These are phyloP conservation scores for Neurospora cerealis DNA, from an alignment of 495 filamentous ascomycete genomes.

Conservation along the genomic window DNA sequence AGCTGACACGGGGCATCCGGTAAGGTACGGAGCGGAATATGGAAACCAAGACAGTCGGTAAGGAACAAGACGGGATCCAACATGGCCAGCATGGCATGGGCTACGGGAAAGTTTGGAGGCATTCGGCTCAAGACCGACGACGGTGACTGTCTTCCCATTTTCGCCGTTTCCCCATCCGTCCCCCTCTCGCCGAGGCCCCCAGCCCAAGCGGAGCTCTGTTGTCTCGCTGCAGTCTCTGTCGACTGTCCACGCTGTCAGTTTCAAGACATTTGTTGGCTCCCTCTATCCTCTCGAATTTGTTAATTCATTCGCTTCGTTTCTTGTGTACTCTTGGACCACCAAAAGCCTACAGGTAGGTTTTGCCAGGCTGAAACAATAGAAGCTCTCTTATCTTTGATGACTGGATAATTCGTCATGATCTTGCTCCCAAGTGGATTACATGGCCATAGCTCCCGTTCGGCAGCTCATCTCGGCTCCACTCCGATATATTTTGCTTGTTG, in stretches of 20 bases:
- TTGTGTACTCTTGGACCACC: background rate
- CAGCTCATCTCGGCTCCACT: background rate
- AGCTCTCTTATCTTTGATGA: background rate
- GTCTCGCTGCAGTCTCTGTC: background rate
- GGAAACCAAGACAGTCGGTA: background rate
- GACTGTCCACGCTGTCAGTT: background rate
- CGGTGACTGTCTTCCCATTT: background rate
- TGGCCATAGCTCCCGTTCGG: background rate
- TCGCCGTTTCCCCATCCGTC: background rate
- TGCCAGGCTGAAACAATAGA: background rate
- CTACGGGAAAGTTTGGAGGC: background rate
- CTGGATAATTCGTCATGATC: background rate
- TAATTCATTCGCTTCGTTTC: background rate
- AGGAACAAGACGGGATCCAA: background rate
- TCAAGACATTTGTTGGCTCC: background rate
- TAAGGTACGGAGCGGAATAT: background rate
- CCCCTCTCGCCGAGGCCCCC: background rate
- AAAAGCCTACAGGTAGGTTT: background rate
- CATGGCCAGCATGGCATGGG: background rate
- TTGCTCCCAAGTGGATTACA: background rate
- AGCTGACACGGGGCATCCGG: background rate
- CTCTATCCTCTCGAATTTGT: background rate
- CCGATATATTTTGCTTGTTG: background rate
- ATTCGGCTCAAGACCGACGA: background rate
- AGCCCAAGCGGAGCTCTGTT: background rate